Percentiles rank a stretch among this genome's conserved stretches.
phyloP scores from a whole-genome alignment of 495 filamentous ascomycete species.

The Thermothielavioides terrestris region DNA sequence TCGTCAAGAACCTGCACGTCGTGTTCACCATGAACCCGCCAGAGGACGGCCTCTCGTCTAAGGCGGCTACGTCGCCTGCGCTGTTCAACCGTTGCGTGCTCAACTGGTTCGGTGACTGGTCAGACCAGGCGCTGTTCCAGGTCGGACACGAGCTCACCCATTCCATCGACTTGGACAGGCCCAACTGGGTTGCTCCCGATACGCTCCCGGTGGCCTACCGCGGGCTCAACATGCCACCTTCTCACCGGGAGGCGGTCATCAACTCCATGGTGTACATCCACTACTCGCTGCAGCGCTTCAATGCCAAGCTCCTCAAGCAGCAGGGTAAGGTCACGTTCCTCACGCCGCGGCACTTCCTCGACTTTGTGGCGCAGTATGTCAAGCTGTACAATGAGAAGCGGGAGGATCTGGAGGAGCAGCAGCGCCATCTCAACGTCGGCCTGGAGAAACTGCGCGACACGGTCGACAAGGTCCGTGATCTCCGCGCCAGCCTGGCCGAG shows the following conservation, averaged over 20 bases:
- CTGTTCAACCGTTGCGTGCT: conserved; percentile 98
- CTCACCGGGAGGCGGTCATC: conserved; percentile 81
- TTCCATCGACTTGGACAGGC: conserved; percentile 84
- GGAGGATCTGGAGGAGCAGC: conserved; percentile 96
- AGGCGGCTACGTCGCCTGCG: conserved; percentile 93
- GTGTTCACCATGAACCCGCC: conserved; percentile 99
- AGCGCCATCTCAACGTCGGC: conserved; percentile 94
- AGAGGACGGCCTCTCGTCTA: conserved; percentile 86
- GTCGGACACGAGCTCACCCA: conserved; percentile 93
- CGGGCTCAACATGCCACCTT: conserved; percentile 72
- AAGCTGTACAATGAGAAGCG: conserved; percentile 97
- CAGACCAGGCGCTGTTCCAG: conserved; percentile 96
- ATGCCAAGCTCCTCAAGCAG: conserved; percentile 78
- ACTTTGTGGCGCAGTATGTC: conserved; percentile 97
- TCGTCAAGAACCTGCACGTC: conserved; percentile 96
- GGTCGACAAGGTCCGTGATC: conserved; percentile 91
- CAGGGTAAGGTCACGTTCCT: conserved; percentile 86
- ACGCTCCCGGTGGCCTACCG: conserved; percentile 86
- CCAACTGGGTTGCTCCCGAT: conserved; percentile 78
- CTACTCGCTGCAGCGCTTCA: conserved; percentile 85
- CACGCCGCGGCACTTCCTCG: conserved; percentile 92
- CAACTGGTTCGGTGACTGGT: conserved; percentile 99
- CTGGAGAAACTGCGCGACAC: conserved; percentile 97
- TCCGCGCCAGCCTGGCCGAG: conserved; percentile 79
- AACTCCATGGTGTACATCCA: conserved; percentile 99